Percentiles rank a stretch among this genome's conserved stretches.
These are phyloP conservation scores for Verticillium isaacii DNA, from an alignment of 2,329 filamentous ascomycete species.

Conservation along the genomic window DNA sequence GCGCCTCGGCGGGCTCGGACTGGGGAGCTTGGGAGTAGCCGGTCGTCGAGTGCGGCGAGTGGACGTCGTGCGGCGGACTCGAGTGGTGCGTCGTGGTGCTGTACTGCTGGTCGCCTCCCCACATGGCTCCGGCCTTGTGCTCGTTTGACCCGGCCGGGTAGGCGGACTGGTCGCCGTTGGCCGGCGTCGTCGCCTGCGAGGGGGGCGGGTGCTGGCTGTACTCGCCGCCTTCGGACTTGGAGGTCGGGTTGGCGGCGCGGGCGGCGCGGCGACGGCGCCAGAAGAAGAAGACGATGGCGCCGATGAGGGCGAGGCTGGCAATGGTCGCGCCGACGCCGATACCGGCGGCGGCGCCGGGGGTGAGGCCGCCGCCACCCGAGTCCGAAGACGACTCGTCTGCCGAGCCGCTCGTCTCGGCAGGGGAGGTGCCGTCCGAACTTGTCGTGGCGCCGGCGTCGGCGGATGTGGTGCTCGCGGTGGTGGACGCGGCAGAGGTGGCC, in stretches of 20 bases:
- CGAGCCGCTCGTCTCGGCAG: neutral
- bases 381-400: neutral
- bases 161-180: neutral
- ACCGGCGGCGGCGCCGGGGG: constrained; percentile 22
- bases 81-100: neutral
- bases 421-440: constrained; percentile 1
- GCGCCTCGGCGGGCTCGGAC: neutral
- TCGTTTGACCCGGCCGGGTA: neutral
- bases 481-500: constrained; percentile 5
- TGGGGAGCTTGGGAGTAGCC: neutral
- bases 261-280: constrained; percentile 17
- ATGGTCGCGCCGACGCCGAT: constrained; percentile 23
- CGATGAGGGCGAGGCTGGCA: constrained; percentile 17
- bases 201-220: neutral
- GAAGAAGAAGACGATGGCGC: constrained; percentile 18
- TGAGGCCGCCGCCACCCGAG: constrained; percentile 13
- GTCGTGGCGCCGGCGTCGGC: neutral
- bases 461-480: constrained; percentile 2
- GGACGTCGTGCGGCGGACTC: neutral
- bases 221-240: neutral
- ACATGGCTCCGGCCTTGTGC: neutral
- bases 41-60: neutral
- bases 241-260: neutral
- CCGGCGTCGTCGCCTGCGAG: neutral
- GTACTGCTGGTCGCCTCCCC: neutral